Conservation (phyloP, 2,329 filamentous ascomycete species). For the Ceratocystis huliohia region DNA sequence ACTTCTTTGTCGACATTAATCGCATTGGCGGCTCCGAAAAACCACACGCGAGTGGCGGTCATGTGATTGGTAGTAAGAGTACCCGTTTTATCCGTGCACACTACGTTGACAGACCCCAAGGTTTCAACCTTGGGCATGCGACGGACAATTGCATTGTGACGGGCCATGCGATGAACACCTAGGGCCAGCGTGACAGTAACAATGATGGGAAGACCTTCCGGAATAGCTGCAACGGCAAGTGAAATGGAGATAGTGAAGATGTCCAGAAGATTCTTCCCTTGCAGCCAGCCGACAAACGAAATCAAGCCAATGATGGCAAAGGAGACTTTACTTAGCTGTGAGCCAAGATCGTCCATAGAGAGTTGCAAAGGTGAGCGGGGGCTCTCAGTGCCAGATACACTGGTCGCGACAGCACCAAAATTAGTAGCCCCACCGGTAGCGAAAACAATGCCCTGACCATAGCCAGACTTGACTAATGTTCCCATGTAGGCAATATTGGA, state of each 20-base stretch:
- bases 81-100: slow-evolving; percentile 96
- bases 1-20: slow-evolving; percentile 44
- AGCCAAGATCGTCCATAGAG: slow-evolving; percentile 94
- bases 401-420: slow-evolving; percentile 91
- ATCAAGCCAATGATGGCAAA: slow-evolving; percentile 91
- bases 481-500: slow-evolving; percentile 98
- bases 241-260: slow-evolving; percentile 98
- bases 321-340: slow-evolving; percentile 91
- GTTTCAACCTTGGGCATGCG: slow-evolving; percentile 95
- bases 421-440: slow-evolving; percentile 88
- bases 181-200: slow-evolving; percentile 93
- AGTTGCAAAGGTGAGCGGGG: slow-evolving; percentile 86
- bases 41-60: slow-evolving; percentile 95
- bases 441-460: slow-evolving; percentile 94
- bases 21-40: slow-evolving; percentile 55
- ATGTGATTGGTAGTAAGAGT: slow-evolving; percentile 97
- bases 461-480: slow-evolving; percentile 83
- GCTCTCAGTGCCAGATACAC: slow-evolving; percentile 87
- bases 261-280: slow-evolving; percentile 79
- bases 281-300: slow-evolving; percentile 75
- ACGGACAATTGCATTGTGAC: slow-evolving; percentile 85
- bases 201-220: slow-evolving; percentile 92
- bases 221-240: slow-evolving; percentile 88
- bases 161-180: slow-evolving; percentile 92
- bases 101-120: slow-evolving; percentile 96